These are phyloP conservation scores for Fonsecaea nubica DNA, from an alignment of 2,329 filamentous ascomycete species.

Conservation along the genomic window DNA sequence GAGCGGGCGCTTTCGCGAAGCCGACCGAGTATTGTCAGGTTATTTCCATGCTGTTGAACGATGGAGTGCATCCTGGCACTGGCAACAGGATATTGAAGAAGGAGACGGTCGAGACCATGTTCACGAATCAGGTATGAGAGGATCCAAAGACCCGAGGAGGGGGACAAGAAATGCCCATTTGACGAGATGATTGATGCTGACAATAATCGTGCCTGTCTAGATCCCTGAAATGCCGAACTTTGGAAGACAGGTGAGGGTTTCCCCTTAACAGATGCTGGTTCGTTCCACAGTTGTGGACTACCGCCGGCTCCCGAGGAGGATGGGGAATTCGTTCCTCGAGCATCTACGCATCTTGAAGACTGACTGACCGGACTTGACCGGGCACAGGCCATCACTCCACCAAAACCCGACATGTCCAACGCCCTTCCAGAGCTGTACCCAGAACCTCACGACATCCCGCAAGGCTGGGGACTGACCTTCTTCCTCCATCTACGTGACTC, in stretches of 20 bases:
- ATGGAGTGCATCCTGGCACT: constrained; percentile 66
- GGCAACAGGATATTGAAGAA: constrained; percentile 61
- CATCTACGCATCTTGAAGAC: too few species aligned
- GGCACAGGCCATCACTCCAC: constrained; percentile 47
- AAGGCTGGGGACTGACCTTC: constrained; percentile 70
- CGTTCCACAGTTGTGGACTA: background rate
- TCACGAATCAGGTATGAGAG: constrained; percentile 60
- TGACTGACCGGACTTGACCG: background rate
- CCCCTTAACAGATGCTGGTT: background rate
- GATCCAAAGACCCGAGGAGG: too few species aligned
- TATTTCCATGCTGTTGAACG: constrained; percentile 67
- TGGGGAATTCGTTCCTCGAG: too few species aligned
- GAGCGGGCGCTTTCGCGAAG: constrained; percentile 66
- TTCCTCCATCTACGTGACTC: constrained; percentile 55
- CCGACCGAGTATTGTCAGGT: constrained; percentile 66
- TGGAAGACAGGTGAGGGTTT: constrained; percentile 48
- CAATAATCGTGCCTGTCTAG: constrained; percentile 66
- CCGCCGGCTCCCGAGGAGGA: too few species aligned
- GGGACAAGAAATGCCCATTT: background rate
- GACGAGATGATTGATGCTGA: constrained; percentile 46
- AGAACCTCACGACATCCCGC: constrained; percentile 55
- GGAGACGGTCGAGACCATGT: constrained; percentile 68
- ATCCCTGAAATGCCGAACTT: constrained; percentile 63
- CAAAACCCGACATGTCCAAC: constrained; percentile 60
- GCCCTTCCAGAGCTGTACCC: constrained; percentile 61